Base-by-base conservation (phyloP, 176 grass and related monocot species). In the Luzula sylvatica region DNA sequence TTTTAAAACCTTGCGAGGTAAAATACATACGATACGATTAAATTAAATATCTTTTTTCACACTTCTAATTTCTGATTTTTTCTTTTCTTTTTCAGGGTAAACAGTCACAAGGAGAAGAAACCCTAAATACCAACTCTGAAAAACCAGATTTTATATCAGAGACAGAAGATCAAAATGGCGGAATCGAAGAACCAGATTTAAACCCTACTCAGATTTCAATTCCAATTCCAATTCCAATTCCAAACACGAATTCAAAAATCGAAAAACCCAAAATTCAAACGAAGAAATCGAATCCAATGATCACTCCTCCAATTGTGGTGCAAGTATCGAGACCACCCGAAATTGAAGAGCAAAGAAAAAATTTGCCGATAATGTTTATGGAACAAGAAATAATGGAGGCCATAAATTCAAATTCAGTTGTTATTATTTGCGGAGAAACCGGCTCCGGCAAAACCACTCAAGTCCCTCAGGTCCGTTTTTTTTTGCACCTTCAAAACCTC, bases 371-470 rank as follows among this genome's bases (percentile, higher is more conserved):
- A 73, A 82, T 98, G 61, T 90, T 98, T 84, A 98, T 98, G 92
- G 92, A 98, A 39, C 81, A 98, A 62, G 92, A 98, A 78, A 98
- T 98, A 80, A 98, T 98, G 85, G 92, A 98, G 76, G 92, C 92
- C 70, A 90, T 98, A 40, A 86, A 83, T 66, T 84, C 89, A 56
- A 81, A 98, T 67, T 86, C 69, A 28, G 56, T 90, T 57, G 78
- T 98, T 53, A 98, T 98, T 71, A 59, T 98, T 23, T 90, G 81
- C 26, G 92, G 92, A 76, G 92, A 98, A 79, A 98, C 92, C 40
- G 92, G 92, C 25, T 98, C 85, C 48, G 92, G 92, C 56, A 98
- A 98, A 82, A 98, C 85, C 71, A 98, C 92, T 30, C 85, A 90
- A 75, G 78, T 87, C 56, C 92, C 92, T 26, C 92, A 98, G 92